These are phyloP conservation scores for Amanita phalloides DNA, from an alignment of 768 basidiomycete genomes.

Conservation along the genomic window DNA sequence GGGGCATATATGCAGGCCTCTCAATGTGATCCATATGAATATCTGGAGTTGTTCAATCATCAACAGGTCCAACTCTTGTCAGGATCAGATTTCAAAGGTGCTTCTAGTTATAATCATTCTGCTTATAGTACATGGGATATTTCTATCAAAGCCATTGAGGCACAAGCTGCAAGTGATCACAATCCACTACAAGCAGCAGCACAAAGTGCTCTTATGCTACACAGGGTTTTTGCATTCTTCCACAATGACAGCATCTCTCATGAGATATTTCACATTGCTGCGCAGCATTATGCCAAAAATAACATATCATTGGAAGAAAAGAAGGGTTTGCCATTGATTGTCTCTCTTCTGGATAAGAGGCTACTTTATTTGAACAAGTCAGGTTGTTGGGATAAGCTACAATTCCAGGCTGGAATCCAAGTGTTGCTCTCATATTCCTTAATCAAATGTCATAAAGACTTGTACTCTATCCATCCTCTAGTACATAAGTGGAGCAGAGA, in stretches of 20 bases:
- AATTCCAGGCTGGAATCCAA: slow-evolving; percentile 10
- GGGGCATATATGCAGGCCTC: slow-evolving; percentile 9
- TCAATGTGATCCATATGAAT: slow-evolving; percentile 7
- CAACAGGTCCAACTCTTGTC: slow-evolving; percentile 5
- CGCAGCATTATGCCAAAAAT: not conserved
- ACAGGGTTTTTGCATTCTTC: slow-evolving; percentile 10
- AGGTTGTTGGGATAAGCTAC: slow-evolving; percentile 7
- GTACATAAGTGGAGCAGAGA: slow-evolving; percentile 6
- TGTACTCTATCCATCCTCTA: slow-evolving; percentile 9
- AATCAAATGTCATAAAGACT: slow-evolving; percentile 3
- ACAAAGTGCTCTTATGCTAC: slow-evolving; percentile 10
- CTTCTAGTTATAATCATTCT: slow-evolving; percentile 10
- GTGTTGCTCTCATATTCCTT: slow-evolving; percentile 10
- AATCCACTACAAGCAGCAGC: not conserved
- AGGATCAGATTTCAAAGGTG: slow-evolving; percentile 5
- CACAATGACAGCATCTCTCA: slow-evolving; percentile 11
- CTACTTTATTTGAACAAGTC: not conserved
- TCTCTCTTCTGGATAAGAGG: not conserved
- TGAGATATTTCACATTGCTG: slow-evolving; percentile 9
- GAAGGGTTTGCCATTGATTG: not conserved
- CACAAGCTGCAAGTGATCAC: not conserved
- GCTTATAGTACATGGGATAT: slow-evolving; percentile 13
- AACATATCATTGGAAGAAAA: not conserved
- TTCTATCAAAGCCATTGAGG: slow-evolving; percentile 9
- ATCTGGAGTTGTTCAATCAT: slow-evolving; percentile 6